Base-by-base conservation (phyloP, 805 yeast genomes). In the Lipomyces spencermartinsiae region DNA sequence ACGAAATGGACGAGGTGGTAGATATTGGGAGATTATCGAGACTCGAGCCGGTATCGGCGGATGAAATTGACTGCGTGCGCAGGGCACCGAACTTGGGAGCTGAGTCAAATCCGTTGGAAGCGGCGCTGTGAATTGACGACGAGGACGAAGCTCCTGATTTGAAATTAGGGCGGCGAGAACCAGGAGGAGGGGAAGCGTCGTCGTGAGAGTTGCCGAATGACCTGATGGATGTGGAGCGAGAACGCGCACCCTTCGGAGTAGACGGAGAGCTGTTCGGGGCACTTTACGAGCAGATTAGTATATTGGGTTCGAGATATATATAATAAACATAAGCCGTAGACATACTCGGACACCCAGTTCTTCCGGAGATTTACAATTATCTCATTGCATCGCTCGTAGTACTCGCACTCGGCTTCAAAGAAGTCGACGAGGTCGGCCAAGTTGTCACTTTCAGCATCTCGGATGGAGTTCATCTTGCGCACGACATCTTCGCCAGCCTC, bases 401-500 rank as follows among this genome's bases (percentile, higher is more conserved):
- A 69, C 12, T 69, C 72, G 63, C 71, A 69, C 59, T 69, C 69
- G n/a, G 68, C 72, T 57, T 69, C 72, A 51, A 69, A 69, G 56
- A 69, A 69, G 61, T 69, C 72, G 58, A 64, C 58, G 33, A 69
- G 22, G 62, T 69, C 72, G 12, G 60, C 59, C 56, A 67, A 64
- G 25, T 57, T 37, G 62, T 69, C 72, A 49, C 43, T 49, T 58
- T 71, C 74, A 25, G 72, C 74, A 29, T 71, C 74, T 49, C 72
- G 69, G 53, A 71, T 65, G 35, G 68, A 61, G 57, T 68, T 64
- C 75, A 73, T 73, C 25, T 69, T 69, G 59, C 67, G 68, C 39
- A 67, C 63, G 43, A 73, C 75, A 49, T 73, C 74, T 22, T 73
- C 75, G 29, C 70, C 68, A 12, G 74, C 65, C 60, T 73, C 75